Base-by-base conservation (phyloP, 306 rosid genomes). In the Castanea sativa region DNA sequence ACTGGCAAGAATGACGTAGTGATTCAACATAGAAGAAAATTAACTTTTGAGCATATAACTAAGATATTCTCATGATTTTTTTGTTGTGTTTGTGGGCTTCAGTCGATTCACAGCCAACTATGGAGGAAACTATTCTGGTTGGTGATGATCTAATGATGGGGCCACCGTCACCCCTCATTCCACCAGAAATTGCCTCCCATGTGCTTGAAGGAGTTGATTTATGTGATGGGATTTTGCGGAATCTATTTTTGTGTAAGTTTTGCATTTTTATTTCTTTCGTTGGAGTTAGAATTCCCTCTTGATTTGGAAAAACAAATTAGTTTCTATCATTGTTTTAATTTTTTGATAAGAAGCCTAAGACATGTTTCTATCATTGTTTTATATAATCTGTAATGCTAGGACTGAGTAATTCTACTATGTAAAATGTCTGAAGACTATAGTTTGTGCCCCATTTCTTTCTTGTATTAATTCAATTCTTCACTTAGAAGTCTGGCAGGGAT, bases 101-200 rank as follows among this genome's bases (percentile, higher is more conserved):
- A 95, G 99, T 95, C 30, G 99, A 92, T 91, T 84, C 98, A 16
- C 93, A 93, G 82, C 94, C 97, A 80, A 86, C 83, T 45, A 91
- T 91, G 99, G 99, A 95, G 77, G 99, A 95, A 79, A 95, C 97
- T 20, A 92, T 93, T 80, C 81, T 93, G 92, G 98, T 93, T 15
- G 99, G 98, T 3, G 98, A 95, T 84, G 98, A 95, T 87, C 84
- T 95, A 71, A 95, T 95, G 96, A 87, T 20, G 84, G 98, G 97
- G 49, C 97, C 94, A 25, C 99, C 99, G 14, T 91, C 99, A 69
- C 99, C 98, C 65, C 57, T 90, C 71, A 92, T 95, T 63, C 99
- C 99, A 49, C 89, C 86, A 1, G 98, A 93, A 85, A 96, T 96
- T 73, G 97, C 99, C 21, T 90, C 98, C 30, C 97, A 95, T 83